Percentiles rank a stretch among this genome's conserved stretches.
These are phyloP conservation scores for Oemleria cerasiformis DNA, from an alignment of 306 rosid species.

Conservation along the genomic window DNA sequence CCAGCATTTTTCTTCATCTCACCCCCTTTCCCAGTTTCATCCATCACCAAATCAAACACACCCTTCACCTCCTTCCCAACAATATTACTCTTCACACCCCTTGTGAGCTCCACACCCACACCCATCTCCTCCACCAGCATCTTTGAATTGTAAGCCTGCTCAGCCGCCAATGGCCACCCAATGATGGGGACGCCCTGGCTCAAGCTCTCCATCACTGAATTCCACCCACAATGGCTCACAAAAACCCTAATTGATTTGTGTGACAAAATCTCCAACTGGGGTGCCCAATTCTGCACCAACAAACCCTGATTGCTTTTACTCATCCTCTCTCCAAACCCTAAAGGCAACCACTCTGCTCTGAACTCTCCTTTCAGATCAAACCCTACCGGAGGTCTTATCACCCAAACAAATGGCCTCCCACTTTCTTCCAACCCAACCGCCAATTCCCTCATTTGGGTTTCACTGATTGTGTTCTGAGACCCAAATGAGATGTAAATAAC, in stretches of 20 bases:
- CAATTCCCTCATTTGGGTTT: conserved; percentile 58
- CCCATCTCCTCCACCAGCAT: conserved; percentile 80
- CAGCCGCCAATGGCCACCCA: conserved; percentile 83
- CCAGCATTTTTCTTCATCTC: conserved; percentile 49
- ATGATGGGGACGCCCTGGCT: conserved; percentile 67
- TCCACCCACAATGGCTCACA: conserved; percentile 91
- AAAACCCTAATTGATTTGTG: conserved; percentile 56
- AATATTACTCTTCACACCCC: conserved; percentile 36
- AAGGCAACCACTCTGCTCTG: conserved; percentile 56
- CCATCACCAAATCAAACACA: conserved; percentile 48
- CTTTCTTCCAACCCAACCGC: conserved; percentile 69
- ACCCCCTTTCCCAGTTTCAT: conserved; percentile 36
- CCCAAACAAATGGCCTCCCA: conserved; percentile 55
- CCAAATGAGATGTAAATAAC: conserved; percentile 75
- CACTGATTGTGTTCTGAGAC: conserved; percentile 66
- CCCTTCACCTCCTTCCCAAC: conserved; percentile 45
- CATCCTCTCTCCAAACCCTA: conserved; percentile 56
- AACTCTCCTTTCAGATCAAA: conserved; percentile 48
- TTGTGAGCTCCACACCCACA: conserved; percentile 49
- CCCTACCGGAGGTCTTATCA: conserved; percentile 64
- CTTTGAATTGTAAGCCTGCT: conserved; percentile 67
- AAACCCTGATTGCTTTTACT: conserved; percentile 37
- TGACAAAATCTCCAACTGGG: conserved; percentile 68
- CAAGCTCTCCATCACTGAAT: conserved; percentile 72
- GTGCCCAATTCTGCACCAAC: conserved; percentile 60